These are phyloP conservation scores for Camptophora hylomeconis DNA, from an alignment of 2,329 filamentous ascomycete genomes.

Conservation along the genomic window DNA sequence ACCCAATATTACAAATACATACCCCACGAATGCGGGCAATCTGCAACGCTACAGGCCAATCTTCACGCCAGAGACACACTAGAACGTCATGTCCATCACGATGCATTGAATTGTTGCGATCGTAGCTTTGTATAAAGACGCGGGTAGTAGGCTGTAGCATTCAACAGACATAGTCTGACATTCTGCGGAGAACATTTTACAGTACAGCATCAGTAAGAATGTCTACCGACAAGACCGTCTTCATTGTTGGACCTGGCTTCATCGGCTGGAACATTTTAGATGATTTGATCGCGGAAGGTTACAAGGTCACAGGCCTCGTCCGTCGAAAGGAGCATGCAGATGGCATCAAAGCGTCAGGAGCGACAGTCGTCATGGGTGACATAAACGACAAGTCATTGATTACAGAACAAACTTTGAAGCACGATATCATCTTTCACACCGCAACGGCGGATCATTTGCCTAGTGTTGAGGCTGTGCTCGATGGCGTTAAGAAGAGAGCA, in stretches of 20 bases:
- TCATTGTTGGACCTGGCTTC: constrained; percentile 15
- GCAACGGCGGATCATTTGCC: constrained; percentile 37
- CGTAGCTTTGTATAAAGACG: too few relatives aligned
- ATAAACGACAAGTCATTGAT: constrained; percentile 30
- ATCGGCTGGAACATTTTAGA: constrained; percentile 36
- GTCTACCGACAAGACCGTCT: constrained; percentile 10
- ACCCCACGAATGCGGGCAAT: too few relatives aligned
- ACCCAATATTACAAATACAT: too few relatives aligned
- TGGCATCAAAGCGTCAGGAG: constrained; percentile 22
- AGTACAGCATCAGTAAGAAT: too few relatives aligned
- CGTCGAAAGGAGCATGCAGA: constrained; percentile 9
- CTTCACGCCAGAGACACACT: too few relatives aligned
- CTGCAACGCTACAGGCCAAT: too few relatives aligned
- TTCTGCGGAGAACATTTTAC: too few relatives aligned
- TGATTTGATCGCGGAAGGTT: constrained; percentile 28
- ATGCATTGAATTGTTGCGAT: too few relatives aligned
- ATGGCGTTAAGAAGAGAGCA: constrained; percentile 29
- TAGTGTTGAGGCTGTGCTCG: constrained; percentile 32
- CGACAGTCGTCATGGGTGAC: constrained; percentile 27
- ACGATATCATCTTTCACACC: constrained; percentile 36
- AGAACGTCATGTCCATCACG: too few relatives aligned
- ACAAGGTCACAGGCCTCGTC: constrained; percentile 27
- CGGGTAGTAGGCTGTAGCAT: too few relatives aligned
- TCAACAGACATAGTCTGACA: too few relatives aligned
- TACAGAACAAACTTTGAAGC: constrained; percentile 22